These are phyloP conservation scores for Vigna radiata DNA, from an alignment of 306 rosid species.

Conservation along the genomic window DNA sequence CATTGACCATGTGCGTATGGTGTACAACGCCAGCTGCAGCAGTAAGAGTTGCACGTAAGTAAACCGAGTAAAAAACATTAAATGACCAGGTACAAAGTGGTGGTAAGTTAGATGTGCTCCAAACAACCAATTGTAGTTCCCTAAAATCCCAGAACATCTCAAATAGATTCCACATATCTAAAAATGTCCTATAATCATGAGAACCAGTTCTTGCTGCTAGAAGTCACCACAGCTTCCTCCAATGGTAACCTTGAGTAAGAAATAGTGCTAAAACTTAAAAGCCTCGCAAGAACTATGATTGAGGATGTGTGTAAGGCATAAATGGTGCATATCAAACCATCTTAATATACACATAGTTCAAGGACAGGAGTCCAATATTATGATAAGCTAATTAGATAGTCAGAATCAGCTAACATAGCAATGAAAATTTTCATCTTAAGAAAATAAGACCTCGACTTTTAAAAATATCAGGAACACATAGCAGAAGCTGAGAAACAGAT, in stretches of 20 bases:
- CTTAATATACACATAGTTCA: conserved; percentile 24
- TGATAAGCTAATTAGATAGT: conserved; percentile 17
- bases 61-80: conserved; percentile 12
- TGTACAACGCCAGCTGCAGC: conserved; percentile 89
- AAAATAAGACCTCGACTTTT: background rate
- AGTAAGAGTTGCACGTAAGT: conserved; percentile 28
- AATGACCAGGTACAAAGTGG: background rate
- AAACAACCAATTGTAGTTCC: conserved; percentile 18
- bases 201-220: no score
- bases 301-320: background rate
- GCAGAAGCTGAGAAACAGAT: conserved; percentile 18
- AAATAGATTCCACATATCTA: background rate
- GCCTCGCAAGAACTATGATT: background rate
- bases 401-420: conserved; percentile 5
- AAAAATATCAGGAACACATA: background rate
- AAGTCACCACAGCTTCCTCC: no score
- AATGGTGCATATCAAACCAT: conserved; percentile 12
- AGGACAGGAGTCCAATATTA: background rate
- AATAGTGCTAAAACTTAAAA: no score
- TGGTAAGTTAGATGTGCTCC: background rate
- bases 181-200: background rate
- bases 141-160: conserved; percentile 9
- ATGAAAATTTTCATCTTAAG: background rate
- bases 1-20: conserved; percentile 95
- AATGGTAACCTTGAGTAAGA: no score